Percentiles rank a stretch among this genome's conserved stretches.
phyloP scores from a whole-genome alignment of 225 moss, liverwort and hornwort genomes.

The Polytrichum formosum region DNA sequence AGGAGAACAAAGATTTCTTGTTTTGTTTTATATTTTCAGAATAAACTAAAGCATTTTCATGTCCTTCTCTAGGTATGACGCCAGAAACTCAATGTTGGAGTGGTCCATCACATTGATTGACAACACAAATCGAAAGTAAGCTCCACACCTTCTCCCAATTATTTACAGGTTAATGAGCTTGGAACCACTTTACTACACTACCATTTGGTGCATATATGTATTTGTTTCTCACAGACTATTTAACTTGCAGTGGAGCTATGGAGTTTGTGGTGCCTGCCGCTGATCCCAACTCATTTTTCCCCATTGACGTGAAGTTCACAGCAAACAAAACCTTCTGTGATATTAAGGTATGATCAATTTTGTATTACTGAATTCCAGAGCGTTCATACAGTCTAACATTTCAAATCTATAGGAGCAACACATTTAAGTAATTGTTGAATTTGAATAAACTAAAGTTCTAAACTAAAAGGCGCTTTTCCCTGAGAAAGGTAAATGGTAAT shows the following conservation, averaged over 20 bases:
- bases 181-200: too few relatives aligned
- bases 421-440: not conserved
- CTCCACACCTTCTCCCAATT: not conserved
- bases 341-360: slow-evolving; percentile 54
- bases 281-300: slow-evolving; percentile 81
- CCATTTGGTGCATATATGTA: too few relatives aligned
- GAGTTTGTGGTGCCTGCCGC: slow-evolving; percentile 96
- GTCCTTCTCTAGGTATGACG: slow-evolving; percentile 47
- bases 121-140: slow-evolving; percentile 90
- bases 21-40: too few relatives aligned
- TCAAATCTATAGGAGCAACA: not conserved
- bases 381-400: not conserved
- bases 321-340: slow-evolving; percentile 82
- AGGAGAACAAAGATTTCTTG: too few relatives aligned
- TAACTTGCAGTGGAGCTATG: slow-evolving; percentile 74
- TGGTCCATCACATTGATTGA: slow-evolving; percentile 92
- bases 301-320: slow-evolving; percentile 92
- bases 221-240: not conserved
- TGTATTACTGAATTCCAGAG: not conserved
- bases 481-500: not conserved
- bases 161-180: too few relatives aligned
- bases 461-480: not conserved
- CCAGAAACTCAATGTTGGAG: slow-evolving; percentile 74
- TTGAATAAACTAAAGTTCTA: not conserved
- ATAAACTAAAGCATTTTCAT: too few relatives aligned